phyloP scores from a whole-genome alignment of 495 filamentous ascomycete genomes.

The Jackrogersella minutella region DNA sequence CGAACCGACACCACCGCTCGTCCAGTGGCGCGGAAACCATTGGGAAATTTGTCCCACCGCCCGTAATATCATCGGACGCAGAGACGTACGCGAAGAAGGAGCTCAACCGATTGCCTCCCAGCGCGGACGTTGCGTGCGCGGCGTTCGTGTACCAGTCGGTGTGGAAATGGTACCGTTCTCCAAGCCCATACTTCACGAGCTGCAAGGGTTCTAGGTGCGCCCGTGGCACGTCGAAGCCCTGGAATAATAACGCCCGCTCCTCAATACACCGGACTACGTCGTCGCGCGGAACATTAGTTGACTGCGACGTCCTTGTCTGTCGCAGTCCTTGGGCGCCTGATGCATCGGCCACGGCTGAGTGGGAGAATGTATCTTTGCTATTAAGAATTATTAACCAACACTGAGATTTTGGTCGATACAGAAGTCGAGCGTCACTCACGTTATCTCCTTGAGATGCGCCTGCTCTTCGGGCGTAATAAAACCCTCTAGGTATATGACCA shows the following conservation, averaged over 20 bases:
- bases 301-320: slow-evolving; percentile 54
- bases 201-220: slow-evolving; percentile 61
- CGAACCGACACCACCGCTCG: slow-evolving; percentile 65
- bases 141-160: slow-evolving; percentile 64
- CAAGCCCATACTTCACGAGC: slow-evolving; percentile 59
- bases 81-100: slow-evolving; percentile 68
- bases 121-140: slow-evolving; percentile 45
- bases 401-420: not conserved
- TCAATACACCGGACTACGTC: slow-evolving; percentile 72
- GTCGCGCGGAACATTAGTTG: slow-evolving; percentile 59
- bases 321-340: slow-evolving; percentile 43
- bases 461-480: slow-evolving; percentile 56
- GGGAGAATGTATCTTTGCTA: slow-evolving; percentile 52
- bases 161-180: slow-evolving; percentile 62
- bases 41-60: slow-evolving; percentile 67
- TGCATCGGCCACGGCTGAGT: slow-evolving; percentile 49
- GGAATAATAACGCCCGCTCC: slow-evolving; percentile 71
- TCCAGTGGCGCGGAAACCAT: slow-evolving; percentile 47
- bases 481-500: slow-evolving; percentile 63
- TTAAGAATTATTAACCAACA: slow-evolving; percentile 1
- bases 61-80: slow-evolving; percentile 53
- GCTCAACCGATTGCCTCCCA: slow-evolving; percentile 59
- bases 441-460: slow-evolving; percentile 51
- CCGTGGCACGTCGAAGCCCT: slow-evolving; percentile 63
- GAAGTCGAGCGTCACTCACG: slow-evolving; percentile 41